These are phyloP conservation scores for Butyriboletus loyo DNA, from an alignment of 768 basidiomycete species.

Conservation along the genomic window DNA sequence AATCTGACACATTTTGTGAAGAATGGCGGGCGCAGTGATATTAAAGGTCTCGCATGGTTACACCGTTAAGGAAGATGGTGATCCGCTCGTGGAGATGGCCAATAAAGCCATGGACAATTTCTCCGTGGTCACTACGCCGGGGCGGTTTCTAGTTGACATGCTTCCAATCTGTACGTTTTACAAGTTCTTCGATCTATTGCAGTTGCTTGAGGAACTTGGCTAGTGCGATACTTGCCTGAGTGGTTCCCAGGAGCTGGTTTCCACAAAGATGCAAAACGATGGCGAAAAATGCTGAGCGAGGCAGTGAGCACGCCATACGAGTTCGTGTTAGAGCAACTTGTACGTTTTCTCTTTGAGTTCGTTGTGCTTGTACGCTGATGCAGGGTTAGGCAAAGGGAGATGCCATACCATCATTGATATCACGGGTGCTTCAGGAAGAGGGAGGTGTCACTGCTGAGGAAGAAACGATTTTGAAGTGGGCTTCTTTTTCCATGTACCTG, in stretches of 20 bases:
- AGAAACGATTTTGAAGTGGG: conserved; percentile 12
- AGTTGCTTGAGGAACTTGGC: not conserved
- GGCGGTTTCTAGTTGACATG: conserved; percentile 9
- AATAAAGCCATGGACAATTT: conserved; percentile 24
- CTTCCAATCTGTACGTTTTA: conserved; percentile 9
- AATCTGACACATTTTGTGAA: conserved; percentile 10
- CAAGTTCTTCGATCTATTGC: not conserved
- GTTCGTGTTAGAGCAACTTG: conserved; percentile 13
- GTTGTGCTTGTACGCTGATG: not conserved
- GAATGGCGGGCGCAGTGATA: conserved; percentile 35
- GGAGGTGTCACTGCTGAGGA: conserved; percentile 11
- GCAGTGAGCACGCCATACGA: not conserved
- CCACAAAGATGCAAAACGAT: conserved; percentile 5
- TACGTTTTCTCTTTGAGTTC: not conserved
- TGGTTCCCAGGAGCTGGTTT: conserved; percentile 25
- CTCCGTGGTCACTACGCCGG: not conserved
- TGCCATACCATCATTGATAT: conserved; percentile 11
- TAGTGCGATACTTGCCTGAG: conserved; percentile 17
- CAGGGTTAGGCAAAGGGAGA: conserved; percentile 2
- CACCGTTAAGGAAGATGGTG: conserved; percentile 27
- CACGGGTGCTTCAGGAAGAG: no score
- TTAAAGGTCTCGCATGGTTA: conserved; percentile 37
- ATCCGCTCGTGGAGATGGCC: conserved; percentile 32
- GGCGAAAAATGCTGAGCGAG: conserved; percentile 3
- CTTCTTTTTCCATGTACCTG: conserved; percentile 7